These are phyloP conservation scores for Thalia dealbata DNA, from an alignment of 176 grass and related monocot genomes.

Conservation along the genomic window DNA sequence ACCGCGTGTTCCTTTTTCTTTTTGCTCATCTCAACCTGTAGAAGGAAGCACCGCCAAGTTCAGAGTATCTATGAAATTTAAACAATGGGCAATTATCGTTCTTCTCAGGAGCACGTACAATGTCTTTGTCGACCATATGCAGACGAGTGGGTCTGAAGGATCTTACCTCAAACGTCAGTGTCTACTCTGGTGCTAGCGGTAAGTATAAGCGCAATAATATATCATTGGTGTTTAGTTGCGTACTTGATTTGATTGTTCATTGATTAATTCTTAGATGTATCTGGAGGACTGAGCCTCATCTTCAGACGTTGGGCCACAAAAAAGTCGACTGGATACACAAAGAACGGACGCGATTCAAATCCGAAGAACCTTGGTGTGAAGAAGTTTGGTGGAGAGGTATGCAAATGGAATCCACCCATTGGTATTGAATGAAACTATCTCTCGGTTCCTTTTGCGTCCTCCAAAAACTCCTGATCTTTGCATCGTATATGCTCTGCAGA, in stretches of 20 bases:
- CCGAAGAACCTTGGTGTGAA: constrained; percentile 86
- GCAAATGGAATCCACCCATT: not conserved
- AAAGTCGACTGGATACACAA: constrained; percentile 63
- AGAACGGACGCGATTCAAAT: constrained; percentile 77
- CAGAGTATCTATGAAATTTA: not conserved
- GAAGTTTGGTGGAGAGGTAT: constrained; percentile 87
- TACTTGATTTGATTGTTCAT: constrained; percentile 3
- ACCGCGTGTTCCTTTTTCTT: no score
- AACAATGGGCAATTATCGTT: not conserved
- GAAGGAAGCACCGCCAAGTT: no score
- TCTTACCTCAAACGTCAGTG: constrained; percentile 42
- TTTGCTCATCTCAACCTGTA: no score
- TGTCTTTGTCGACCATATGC: constrained; percentile 50
- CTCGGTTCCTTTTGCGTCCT: not conserved
- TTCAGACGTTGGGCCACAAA: constrained; percentile 86
- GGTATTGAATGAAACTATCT: no score
- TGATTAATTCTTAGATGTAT: constrained; percentile 37
- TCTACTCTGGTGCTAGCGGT: constrained; percentile 46
- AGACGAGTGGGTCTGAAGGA: constrained; percentile 66
- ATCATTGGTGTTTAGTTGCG: not conserved
- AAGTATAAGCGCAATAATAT: not conserved
- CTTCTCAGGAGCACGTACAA: not conserved
- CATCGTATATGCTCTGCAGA: constrained; percentile 18
- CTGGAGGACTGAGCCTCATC: constrained; percentile 52
- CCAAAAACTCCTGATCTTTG: not conserved